Evolutionary conservation across 352 stramenopile species (phyloP), one percentile per base, ranked within the genome.

Genomic region (Pythium insidiosum): DNA sequence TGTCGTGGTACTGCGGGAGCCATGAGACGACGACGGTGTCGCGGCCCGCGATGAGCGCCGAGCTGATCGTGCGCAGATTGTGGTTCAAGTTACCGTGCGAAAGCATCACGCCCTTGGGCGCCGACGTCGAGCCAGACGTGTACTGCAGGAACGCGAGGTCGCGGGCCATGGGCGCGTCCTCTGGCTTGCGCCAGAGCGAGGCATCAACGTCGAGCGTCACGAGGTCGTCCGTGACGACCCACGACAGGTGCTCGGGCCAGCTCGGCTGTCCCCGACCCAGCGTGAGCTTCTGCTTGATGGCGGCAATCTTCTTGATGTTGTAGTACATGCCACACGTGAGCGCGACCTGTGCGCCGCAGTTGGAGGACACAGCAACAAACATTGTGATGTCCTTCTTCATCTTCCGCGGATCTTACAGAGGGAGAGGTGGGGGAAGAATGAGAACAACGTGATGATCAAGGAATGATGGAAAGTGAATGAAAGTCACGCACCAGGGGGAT

Each of bases 1-100:
- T 99, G 67, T 99, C 97, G 63, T 99, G 97, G 66, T 99, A 99
- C 71, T 99, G 95, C 6, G 97, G 97, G 10, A 99, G 71, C 97
- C 97, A 99, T 18, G 87, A 98, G 4, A 97, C 95, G 13, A 98
- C 93, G 4, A 98, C 73, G 0, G 95, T 98, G 34, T 96, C 77
- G 20, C 73, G 7, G 94, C 95, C 38, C 88, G 68, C 20, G 7
- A 55, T 51, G 3, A 99, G 58, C 33, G 94, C 94, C 15, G 66
- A 84, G n/a, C 91, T 95, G 51, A 99, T 99, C 13, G 90, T 93
- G 23, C 70, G 72, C 15, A 99, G 63, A 59, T 99, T 99, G 76
- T 99, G 92, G 24, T 88, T 88, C 24, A 99, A 56, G 61, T 99
- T 98, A 2, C 69, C 73, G 63, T 99, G 94, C 2, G 95, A 96